Base-by-base conservation (phyloP, 2,329 filamentous ascomycete genomes). In the Exophiala viscosa region DNA sequence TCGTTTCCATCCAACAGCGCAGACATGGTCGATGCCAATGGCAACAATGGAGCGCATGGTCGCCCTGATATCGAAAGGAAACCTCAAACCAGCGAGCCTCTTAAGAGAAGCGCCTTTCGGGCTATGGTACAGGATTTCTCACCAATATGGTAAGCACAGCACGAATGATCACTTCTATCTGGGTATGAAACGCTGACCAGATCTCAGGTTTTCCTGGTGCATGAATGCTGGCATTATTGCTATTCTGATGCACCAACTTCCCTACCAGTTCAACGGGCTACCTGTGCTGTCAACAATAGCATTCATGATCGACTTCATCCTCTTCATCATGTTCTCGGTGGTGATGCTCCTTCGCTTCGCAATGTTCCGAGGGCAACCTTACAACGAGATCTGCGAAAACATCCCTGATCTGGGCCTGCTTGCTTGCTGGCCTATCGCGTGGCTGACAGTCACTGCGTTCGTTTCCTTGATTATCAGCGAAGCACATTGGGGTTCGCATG, bases 391-490 rank as follows among this genome's bases (percentile, higher is more conserved):
- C 14, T 60, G 59, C 9, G 60, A 50, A 17, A 66, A 65, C 43
- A 63, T 69, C 32, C 45, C 62, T 10, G 71, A 75, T 45, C 64
- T 68, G 5, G 67, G 69, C 9, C 70, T 71, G 36, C 66, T 73
- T 5, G 59, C 69, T 18, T 71, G 69, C 60, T 66, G 72, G 47
- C 60, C 63, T 20, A 71, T 74, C 51, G 63, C 69, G 1, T 69
- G 66, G 48, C 45, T 59, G 54, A 59, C 57, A 2, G 41, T 61
- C 10, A 50, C 50, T 9, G 66, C 65, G 5, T 62, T 64, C 3
- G 67, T 71, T 42, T 62, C 66, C 28, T 58, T 70, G 11, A 64
- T 69, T 52, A 83, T 95, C 83, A 35, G 78, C 92, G 61, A 82
- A 58, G 34, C 60, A 63, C 1, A 62, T 32, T 64, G 67, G 47